Percentiles rank a stretch among this genome's conserved stretches.
phyloP scores from a whole-genome alignment of 441 rosid species.

The Brassica balearica region DNA sequence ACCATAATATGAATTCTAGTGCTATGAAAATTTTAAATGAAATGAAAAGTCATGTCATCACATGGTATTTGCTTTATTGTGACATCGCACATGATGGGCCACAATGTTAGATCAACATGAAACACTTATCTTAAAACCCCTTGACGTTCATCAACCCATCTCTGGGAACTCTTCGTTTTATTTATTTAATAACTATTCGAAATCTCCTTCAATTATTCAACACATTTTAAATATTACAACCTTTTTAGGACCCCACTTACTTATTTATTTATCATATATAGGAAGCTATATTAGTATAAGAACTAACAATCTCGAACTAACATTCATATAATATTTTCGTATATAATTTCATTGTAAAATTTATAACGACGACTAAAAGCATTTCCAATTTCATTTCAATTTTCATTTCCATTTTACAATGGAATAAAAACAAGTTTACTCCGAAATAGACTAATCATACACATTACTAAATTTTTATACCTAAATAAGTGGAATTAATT shows the following conservation, averaged over 20 bases:
- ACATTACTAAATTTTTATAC: too few relatives aligned
- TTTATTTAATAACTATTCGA: slow-evolving; percentile 18
- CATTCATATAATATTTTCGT: not conserved
- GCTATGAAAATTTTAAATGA: not conserved
- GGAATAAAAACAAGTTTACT: too few relatives aligned
- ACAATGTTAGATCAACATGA: slow-evolving; percentile 60
- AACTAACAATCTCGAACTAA: not conserved
- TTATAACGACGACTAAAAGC: too few relatives aligned
- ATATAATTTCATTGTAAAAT: too few relatives aligned
- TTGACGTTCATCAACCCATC: slow-evolving; percentile 34
- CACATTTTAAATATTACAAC: slow-evolving; percentile 5
- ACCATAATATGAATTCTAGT: not conserved
- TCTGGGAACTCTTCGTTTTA: slow-evolving; percentile 23
- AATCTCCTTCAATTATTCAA: slow-evolving; percentile 24
- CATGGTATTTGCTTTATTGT: slow-evolving; percentile 64
- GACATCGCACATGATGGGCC: slow-evolving; percentile 71
- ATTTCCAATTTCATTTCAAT: too few relatives aligned
- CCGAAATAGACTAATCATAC: too few relatives aligned
- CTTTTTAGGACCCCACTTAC: not conserved
- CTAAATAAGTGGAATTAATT: too few relatives aligned
- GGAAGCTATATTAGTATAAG: not conserved
- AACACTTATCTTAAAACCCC: slow-evolving; percentile 50
- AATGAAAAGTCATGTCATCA: slow-evolving; percentile 52
- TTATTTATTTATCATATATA: slow-evolving; percentile 1
- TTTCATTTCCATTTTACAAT: too few relatives aligned